These are phyloP conservation scores for Apiospora arundinis DNA, from an alignment of 2,329 filamentous ascomycete species.

Conservation along the genomic window DNA sequence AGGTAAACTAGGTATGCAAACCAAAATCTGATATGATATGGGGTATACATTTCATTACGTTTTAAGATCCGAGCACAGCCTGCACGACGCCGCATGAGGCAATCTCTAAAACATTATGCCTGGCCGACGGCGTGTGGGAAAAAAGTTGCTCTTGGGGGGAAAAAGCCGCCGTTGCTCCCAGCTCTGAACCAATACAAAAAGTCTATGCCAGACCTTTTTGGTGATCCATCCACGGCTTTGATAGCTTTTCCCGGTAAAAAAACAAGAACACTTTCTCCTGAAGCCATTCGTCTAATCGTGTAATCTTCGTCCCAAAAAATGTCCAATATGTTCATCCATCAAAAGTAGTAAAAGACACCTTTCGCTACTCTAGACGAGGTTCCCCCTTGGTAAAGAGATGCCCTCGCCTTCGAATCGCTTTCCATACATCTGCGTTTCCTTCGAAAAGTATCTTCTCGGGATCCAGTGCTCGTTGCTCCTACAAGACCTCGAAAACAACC, in stretches of 20 bases:
- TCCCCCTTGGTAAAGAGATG: neutral
- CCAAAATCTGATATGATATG: neutral
- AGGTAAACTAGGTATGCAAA: neutral
- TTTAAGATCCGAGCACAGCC: conserved; percentile 17
- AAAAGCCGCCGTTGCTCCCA: conserved; percentile 3
- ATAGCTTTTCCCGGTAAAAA: conserved; percentile 1
- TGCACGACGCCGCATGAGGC: conserved; percentile 17
- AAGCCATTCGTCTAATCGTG: conserved; percentile 22
- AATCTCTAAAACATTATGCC: conserved; percentile 13
- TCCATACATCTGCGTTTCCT: neutral
- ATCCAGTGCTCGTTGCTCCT: neutral
- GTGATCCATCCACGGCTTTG: neutral
- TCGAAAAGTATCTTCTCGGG: neutral
- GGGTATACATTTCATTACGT: conserved; percentile 19
- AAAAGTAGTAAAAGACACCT: conserved; percentile 13
- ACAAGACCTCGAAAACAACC: neutral
- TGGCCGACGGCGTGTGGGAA: neutral
- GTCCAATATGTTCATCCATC: conserved; percentile 20
- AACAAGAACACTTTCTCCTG: neutral
- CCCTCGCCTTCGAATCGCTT: neutral
- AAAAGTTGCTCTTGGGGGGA: neutral
- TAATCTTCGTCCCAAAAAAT: conserved; percentile 20
- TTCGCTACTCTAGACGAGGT: neutral
- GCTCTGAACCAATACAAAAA: neutral
- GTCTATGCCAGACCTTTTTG: neutral